phyloP scores from a whole-genome alignment of 2,329 filamentous ascomycete genomes.

The Zopfia rhizophila region DNA sequence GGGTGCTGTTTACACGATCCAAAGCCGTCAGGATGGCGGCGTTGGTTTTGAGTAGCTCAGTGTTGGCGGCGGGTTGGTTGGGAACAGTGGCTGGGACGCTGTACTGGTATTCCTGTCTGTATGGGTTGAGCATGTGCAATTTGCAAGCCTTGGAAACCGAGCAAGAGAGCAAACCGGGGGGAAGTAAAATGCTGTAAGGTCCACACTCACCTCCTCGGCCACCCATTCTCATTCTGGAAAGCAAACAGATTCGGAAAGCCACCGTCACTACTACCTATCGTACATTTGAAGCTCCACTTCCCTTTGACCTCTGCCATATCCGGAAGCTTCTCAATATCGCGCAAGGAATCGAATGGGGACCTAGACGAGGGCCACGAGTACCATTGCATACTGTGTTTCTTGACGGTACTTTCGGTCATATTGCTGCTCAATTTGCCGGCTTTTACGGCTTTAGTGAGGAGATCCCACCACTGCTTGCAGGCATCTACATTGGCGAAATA shows the following conservation, averaged over 20 bases:
- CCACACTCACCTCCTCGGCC: background rate
- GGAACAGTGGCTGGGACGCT: background rate
- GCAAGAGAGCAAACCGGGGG: background rate
- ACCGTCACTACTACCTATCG: background rate
- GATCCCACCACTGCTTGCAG: conserved; percentile 1
- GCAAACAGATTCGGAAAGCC: background rate
- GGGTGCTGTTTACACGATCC: background rate
- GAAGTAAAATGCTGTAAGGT: too few relatives aligned
- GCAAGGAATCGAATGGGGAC: background rate
- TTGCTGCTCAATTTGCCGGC: background rate
- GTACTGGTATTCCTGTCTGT: background rate
- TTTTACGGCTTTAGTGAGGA: background rate
- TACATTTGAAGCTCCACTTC: conserved; percentile 1
- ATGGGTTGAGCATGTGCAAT: background rate
- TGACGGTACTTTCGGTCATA: background rate
- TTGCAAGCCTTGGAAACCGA: background rate
- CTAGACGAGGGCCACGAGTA: background rate
- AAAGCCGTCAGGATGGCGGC: background rate
- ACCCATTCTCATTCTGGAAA: background rate
- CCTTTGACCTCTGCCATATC: background rate
- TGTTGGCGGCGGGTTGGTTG: background rate
- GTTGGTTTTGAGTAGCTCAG: background rate
- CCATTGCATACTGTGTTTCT: background rate
- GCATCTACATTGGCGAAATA: background rate
- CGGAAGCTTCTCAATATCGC: background rate